These are phyloP conservation scores for Mortierella sp. DNA, from an alignment of 371 early-diverging fungal genomes.

Conservation along the genomic window DNA sequence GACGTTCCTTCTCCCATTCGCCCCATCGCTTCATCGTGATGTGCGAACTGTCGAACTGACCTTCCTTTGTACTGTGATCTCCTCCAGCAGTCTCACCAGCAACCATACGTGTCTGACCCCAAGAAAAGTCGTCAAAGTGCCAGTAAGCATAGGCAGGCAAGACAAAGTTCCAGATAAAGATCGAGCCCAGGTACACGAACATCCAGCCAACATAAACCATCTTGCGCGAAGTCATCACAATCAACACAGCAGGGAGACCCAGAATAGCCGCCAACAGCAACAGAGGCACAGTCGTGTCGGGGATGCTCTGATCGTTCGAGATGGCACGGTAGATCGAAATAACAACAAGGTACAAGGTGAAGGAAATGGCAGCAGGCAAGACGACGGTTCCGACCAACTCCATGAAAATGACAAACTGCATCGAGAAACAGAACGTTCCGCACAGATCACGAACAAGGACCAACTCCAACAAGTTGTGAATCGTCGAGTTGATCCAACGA, in stretches of 20 bases:
- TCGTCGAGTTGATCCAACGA: constrained; percentile 99
- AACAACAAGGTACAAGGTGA: constrained; percentile 88
- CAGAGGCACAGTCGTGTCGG: constrained; percentile 77
- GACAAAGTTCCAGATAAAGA: constrained; percentile 98
- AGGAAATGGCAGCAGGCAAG: constrained; percentile 96
- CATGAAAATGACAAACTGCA: constrained; percentile 99
- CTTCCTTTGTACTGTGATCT: constrained; percentile 70
- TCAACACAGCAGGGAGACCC: constrained; percentile 94
- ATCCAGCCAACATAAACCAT: constrained; percentile 96
- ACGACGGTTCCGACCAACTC: constrained; percentile 98
- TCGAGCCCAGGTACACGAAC: constrained; percentile 91
- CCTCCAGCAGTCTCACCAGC: constrained; percentile 67
- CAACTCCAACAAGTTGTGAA: constrained; percentile 97
- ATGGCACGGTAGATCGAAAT: constrained; percentile 71
- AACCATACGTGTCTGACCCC: constrained; percentile 98
- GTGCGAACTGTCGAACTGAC: constrained; percentile 71
- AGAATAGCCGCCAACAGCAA: constrained; percentile 83
- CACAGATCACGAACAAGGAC: constrained; percentile 97
- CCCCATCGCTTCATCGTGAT: constrained; percentile 78
- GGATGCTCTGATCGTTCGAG: constrained; percentile 47
- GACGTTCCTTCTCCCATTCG: constrained; percentile 67
- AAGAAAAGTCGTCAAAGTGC: constrained; percentile 99
- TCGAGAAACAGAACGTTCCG: constrained; percentile 98
- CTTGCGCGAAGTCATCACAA: constrained; percentile 92
- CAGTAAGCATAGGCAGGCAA: constrained; percentile 98